Evolutionary conservation across 306 rosid species (phyloP), one percentile per base, ranked within the genome.

Genomic region (Gillenia trifoliata): DNA sequence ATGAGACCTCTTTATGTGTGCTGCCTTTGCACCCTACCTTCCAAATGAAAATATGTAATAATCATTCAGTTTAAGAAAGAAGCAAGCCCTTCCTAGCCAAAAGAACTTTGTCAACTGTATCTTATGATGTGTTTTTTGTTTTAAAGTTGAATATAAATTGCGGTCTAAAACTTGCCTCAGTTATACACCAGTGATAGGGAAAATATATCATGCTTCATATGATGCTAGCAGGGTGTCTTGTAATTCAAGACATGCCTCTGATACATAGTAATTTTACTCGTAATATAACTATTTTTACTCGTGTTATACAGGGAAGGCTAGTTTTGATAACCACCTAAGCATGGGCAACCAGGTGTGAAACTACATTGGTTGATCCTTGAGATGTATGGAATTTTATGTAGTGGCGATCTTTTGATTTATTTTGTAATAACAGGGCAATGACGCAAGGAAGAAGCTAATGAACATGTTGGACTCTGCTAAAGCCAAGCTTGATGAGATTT

Each of bases 381-480:
- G 31, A 76, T 79, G 15, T 54, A 13, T 70, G 81, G 66, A 77
- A 76, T 69, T 79, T 13, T 59, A 11, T 68, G 80, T 52, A 78
- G 75, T 74, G 64, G 72, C 49, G 68, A 80, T 70, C 49, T 59
- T 72, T 65, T 61, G 23, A 77, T 63, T 79, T 71, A 75, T 75
- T 66, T 77, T 78, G 83, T 72, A 52, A 29, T 82, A 60, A 74
- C 86, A 93, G 96, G 98, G 72, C 36, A 64, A 75, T 72, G 84
- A 86, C 29, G 75, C 82, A 70, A 86, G 78, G 84, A 72, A 79
- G 79, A 86, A 77, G 71, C 81, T 85, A 57, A 74, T 64, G 75
- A 79, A 56, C 63, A 72, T 81, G 85, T 69, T 91, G 83, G 88
- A 91, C 72, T 83, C 86, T 67, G 96, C 96, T 78, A 86, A 86